These are phyloP conservation scores for Fusarium anguioides DNA, from an alignment of 2,329 filamentous ascomycete species.

Conservation along the genomic window DNA sequence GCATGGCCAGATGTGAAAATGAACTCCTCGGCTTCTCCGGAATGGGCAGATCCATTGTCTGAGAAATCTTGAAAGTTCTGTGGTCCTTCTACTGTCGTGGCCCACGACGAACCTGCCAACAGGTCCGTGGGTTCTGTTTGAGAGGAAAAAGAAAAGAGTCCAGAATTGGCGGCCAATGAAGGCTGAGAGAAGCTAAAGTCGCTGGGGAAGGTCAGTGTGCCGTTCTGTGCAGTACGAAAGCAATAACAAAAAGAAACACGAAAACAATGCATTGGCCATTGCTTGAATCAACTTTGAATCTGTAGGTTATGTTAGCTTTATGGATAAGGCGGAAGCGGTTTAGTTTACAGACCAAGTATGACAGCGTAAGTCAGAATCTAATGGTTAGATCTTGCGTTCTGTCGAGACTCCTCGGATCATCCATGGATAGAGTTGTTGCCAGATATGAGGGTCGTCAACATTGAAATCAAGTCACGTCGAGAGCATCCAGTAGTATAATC, in stretches of 20 bases:
- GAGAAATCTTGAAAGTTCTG: conserved; percentile 68
- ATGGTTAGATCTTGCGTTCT: conserved; percentile 34
- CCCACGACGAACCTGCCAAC: conserved; percentile 66
- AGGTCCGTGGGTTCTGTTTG: conserved; percentile 69
- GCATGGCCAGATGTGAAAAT: conserved; percentile 65
- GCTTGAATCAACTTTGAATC: conserved; percentile 68
- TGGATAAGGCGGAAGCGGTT: conserved; percentile 16
- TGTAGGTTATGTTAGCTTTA: conserved; percentile 49
- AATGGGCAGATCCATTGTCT: conserved; percentile 61
- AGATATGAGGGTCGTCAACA: conserved; percentile 13
- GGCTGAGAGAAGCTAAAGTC: conserved; percentile 67
- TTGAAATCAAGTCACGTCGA: conserved; percentile 24
- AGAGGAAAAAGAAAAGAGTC: conserved; percentile 68
- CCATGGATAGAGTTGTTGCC: conserved; percentile 8
- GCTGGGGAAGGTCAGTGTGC: conserved; percentile 67
- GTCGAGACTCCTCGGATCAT: conserved; percentile 25
- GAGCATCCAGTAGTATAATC: conserved; percentile 21
- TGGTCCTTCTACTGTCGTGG: conserved; percentile 66
- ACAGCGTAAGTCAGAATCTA: conserved; percentile 13
- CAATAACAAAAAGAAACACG: conserved; percentile 47
- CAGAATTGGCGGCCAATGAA: conserved; percentile 61
- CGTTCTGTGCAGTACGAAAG: conserved; percentile 58
- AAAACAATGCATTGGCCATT: conserved; percentile 43
- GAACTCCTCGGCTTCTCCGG: conserved; percentile 66
- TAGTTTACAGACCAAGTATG: conserved; percentile 46